A percentile compares a stretch with the other conserved stretches of the same genome.
Conservation (phyloP, 805 yeast species). For the Teunomyces stri region DNA sequence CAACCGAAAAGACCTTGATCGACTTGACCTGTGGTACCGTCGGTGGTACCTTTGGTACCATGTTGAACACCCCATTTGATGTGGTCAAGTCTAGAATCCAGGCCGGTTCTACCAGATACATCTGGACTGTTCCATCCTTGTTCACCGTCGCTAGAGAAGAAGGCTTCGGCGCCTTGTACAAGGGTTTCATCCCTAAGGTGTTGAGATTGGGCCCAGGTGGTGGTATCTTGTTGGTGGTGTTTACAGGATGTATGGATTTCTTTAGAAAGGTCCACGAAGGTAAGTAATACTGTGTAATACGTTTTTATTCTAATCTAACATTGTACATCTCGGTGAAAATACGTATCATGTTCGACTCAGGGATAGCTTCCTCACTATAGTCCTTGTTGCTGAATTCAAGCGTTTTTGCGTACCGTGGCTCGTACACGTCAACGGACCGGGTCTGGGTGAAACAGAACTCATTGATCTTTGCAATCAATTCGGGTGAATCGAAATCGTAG, state of each 20-base stretch:
- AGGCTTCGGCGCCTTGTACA: slow-evolving; percentile 87
- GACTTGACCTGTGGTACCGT: slow-evolving; percentile 90
- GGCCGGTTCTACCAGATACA: slow-evolving; percentile 83
- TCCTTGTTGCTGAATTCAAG: slow-evolving; percentile 6
- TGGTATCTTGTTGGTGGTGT: slow-evolving; percentile 96
- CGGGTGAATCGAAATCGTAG: slow-evolving; percentile 28
- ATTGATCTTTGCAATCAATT: slow-evolving; percentile 5
- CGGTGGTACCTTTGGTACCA: slow-evolving; percentile 97
- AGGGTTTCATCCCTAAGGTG: slow-evolving; percentile 96
- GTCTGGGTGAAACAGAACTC: slow-evolving; percentile 1
- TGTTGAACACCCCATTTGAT: slow-evolving; percentile 93
- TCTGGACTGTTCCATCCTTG: slow-evolving; percentile 87
- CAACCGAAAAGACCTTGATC: slow-evolving; percentile 74
- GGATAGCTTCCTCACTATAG: background rate
- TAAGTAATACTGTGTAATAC: slow-evolving; percentile 3
- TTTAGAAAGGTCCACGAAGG: slow-evolving; percentile 57
- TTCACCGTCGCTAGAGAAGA: slow-evolving; percentile 78
- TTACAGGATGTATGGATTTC: slow-evolving; percentile 91
- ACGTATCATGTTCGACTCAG: slow-evolving; percentile 1
- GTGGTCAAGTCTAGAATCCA: slow-evolving; percentile 97
- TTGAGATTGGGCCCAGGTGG: slow-evolving; percentile 99
- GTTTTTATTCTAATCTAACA: background rate
- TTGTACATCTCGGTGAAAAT: slow-evolving; percentile 5
- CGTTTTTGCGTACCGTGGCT: background rate
- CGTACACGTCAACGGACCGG: background rate